Percentiles rank a stretch among this genome's conserved stretches.
phyloP scores from a whole-genome alignment of 164 flowering plant genomes.

The Saururus chinensis region DNA sequence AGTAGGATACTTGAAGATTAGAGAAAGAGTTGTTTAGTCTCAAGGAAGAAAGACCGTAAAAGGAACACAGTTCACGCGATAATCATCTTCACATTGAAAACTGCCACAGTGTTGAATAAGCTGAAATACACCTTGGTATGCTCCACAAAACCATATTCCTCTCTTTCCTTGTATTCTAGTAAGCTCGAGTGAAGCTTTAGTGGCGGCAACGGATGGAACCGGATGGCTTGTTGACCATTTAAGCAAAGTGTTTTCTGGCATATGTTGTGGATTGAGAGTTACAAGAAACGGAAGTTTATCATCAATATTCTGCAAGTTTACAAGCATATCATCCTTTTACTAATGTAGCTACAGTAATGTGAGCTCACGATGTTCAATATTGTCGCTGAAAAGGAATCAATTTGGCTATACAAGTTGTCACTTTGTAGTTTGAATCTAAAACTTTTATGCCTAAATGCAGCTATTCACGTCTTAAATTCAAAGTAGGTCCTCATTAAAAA shows the following conservation, averaged over 20 bases:
- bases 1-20: background rate
- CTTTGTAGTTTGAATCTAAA: too few species aligned
- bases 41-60: too few species aligned
- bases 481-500: too few species aligned
- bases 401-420: too few species aligned
- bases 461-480: too few species aligned
- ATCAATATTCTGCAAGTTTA: conserved; percentile 52
- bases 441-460: too few species aligned
- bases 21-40: background rate
- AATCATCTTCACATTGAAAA: conserved; percentile 15
- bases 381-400: too few species aligned
- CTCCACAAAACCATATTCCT: conserved; percentile 93
- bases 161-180: conserved; percentile 72
- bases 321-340: too few species aligned
- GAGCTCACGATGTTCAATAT: too few species aligned
- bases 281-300: conserved; percentile 61
- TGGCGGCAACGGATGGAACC: conserved; percentile 82
- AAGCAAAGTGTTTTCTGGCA: conserved; percentile 51
- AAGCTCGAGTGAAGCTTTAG: conserved; percentile 69
- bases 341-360: too few species aligned
- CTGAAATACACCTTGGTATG: conserved; percentile 65
- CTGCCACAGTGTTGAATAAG: conserved; percentile 59
- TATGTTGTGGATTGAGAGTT: conserved; percentile 65
- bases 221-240: conserved; percentile 87
- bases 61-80: background rate